These are phyloP conservation scores for Alternaria atra DNA, from an alignment of 2,329 filamentous ascomycete species.

Conservation along the genomic window DNA sequence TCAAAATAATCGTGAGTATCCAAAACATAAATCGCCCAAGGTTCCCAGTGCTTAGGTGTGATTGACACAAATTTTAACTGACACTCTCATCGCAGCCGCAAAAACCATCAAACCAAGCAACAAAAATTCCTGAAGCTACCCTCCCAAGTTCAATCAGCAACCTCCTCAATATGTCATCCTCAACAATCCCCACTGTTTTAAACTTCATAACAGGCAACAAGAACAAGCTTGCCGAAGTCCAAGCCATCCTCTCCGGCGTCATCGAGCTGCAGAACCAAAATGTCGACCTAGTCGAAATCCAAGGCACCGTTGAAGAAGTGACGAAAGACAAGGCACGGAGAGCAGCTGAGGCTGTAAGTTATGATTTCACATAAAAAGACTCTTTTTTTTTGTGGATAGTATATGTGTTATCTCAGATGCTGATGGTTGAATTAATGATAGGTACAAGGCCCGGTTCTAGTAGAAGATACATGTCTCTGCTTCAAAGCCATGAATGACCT, in stretches of 20 bases:
- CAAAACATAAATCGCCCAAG: too few relatives aligned
- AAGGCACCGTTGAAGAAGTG: conserved; percentile 92
- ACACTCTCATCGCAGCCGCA: not conserved
- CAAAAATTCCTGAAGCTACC: not conserved
- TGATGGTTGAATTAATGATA: conserved; percentile 45
- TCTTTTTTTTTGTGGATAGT: too few relatives aligned
- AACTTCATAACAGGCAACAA: conserved; percentile 98
- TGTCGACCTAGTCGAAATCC: conserved; percentile 86
- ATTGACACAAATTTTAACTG: not conserved
- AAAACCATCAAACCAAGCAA: not conserved
- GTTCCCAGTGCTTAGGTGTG: too few relatives aligned
- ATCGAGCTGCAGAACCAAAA: conserved; percentile 78
- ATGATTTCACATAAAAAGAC: not conserved
- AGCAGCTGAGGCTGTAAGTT: conserved; percentile 77
- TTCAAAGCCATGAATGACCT: conserved; percentile 91
- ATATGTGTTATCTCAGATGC: not conserved
- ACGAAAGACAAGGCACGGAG: conserved; percentile 85
- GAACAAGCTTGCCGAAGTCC: conserved; percentile 88
- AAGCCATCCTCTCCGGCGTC: conserved; percentile 77
- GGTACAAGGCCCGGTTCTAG: conserved; percentile 87
- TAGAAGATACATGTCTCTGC: conserved; percentile 94
- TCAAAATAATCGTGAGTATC: too few relatives aligned
- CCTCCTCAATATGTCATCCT: conserved; percentile 20
- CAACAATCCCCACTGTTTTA: conserved; percentile 60
- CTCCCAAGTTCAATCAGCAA: not conserved